These are phyloP conservation scores for Ascomycota sp. DNA, from an alignment of 2,329 filamentous ascomycete species.

Conservation along the genomic window DNA sequence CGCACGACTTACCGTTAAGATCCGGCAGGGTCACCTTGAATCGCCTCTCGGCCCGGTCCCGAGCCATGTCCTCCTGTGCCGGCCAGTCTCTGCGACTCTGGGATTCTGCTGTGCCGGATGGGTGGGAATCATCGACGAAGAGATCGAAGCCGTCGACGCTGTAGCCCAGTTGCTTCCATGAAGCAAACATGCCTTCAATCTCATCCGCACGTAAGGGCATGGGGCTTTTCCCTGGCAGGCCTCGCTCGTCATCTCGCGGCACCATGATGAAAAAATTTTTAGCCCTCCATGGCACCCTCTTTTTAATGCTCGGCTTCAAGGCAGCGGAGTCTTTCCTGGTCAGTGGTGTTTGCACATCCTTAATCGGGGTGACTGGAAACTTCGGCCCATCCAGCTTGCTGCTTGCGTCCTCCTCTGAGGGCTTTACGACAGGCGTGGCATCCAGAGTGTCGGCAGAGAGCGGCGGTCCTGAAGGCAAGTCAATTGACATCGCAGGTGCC, in stretches of 20 bases:
- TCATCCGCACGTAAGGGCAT: conserved; percentile 34
- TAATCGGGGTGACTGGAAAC: conserved; percentile 15
- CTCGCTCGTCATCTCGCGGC: conserved; percentile 46
- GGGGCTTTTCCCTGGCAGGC: conserved; percentile 30
- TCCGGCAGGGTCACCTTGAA: conserved; percentile 51
- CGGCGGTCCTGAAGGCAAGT: conserved; percentile 4
- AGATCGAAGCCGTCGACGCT: conserved; percentile 48
- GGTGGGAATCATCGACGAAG: conserved; percentile 21
- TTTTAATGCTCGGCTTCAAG: conserved; percentile 38
- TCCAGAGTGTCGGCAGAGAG: conserved; percentile 8
- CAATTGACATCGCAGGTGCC: conserved; percentile 1
- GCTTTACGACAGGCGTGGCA: conserved; percentile 2
- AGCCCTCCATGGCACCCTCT: conserved; percentile 54
- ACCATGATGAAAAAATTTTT: conserved; percentile 55
- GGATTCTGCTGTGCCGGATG: conserved; percentile 21
- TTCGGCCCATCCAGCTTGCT: conserved; percentile 10
- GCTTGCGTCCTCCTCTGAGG: conserved; percentile 5
- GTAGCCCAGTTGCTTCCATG: conserved; percentile 52
- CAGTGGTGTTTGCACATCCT: conserved; percentile 13
- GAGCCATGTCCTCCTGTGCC: conserved; percentile 31
- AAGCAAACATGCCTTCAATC: conserved; percentile 38
- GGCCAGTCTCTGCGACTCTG: conserved; percentile 56
- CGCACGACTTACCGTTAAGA: conserved; percentile 28
- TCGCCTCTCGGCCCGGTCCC: conserved; percentile 30
- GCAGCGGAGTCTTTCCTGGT: conserved; percentile 19